Percentiles rank a stretch among this genome's conserved stretches.
Conservation (phyloP, 306 rosid genomes). For the Lithocarpus polystachyus region DNA sequence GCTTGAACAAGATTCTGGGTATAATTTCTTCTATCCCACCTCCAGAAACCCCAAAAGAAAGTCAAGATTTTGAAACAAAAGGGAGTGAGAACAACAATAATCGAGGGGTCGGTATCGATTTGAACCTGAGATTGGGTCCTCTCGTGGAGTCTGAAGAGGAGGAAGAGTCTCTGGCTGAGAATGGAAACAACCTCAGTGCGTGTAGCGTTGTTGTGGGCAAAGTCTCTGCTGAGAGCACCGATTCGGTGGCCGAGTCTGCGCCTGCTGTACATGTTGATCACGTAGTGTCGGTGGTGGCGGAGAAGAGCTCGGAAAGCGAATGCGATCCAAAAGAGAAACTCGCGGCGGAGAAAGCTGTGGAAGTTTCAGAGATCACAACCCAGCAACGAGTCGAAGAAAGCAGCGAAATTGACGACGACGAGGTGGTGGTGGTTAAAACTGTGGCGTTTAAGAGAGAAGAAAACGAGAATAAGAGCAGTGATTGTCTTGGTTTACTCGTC, state of each 20-base stretch:
- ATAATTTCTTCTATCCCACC: slow-evolving; percentile 42
- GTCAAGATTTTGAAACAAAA: not conserved
- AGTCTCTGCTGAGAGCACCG: not conserved
- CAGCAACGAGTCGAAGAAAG: not conserved
- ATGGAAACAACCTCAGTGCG: not conserved
- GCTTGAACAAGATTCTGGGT: slow-evolving; percentile 45
- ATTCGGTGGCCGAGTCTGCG: not conserved
- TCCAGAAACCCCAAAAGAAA: not conserved
- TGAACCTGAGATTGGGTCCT: slow-evolving; percentile 29
- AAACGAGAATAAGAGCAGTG: not conserved
- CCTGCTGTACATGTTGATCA: not conserved
- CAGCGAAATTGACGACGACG: not conserved
- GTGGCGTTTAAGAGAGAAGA: slow-evolving; percentile 10
- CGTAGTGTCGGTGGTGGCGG: not conserved
- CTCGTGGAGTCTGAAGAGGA: not conserved
- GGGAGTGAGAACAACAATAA: not conserved
- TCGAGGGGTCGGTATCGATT: slow-evolving; percentile 25
- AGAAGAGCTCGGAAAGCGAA: not conserved
- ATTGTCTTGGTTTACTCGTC: slow-evolving; percentile 39
- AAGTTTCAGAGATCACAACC: slow-evolving; percentile 10
- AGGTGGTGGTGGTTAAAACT: not conserved
- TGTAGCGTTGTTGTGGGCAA: not conserved
- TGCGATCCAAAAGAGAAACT: not conserved
- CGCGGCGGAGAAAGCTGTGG: slow-evolving; percentile 1
- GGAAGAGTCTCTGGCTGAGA: slow-evolving; percentile 11